Evolutionary conservation across 1,284 basidiomycete species (phyloP).

Genomic region (Naganishia sp.): DNA sequence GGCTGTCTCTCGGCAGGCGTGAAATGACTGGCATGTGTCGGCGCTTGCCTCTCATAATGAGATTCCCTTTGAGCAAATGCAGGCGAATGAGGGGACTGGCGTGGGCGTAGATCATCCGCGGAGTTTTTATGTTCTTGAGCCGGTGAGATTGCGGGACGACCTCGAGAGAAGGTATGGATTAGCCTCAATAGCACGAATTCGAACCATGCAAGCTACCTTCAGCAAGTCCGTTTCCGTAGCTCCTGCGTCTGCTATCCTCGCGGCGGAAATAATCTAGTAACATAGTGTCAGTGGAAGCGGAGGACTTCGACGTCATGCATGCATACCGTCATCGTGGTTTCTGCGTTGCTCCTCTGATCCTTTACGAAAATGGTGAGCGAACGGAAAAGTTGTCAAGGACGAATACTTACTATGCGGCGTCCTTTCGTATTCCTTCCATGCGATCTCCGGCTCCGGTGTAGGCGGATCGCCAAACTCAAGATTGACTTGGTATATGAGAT

Average conservation of each 20-base stretch:
- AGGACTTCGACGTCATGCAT: background rate
- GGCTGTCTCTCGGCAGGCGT: slow-evolving; percentile 9
- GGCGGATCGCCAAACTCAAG: slow-evolving; percentile 28
- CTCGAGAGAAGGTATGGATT: background rate
- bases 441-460: slow-evolving; percentile 24
- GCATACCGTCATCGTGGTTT: slow-evolving; percentile 15
- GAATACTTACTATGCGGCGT: background rate
- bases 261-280: slow-evolving; percentile 7
- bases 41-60: slow-evolving; percentile 8
- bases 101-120: slow-evolving; percentile 3
- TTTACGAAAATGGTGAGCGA: background rate
- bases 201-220: slow-evolving; percentile 1
- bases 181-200: background rate
- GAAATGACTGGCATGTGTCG: background rate
- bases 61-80: slow-evolving; percentile 10
- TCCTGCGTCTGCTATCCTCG: slow-evolving; percentile 9
- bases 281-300: background rate
- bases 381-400: background rate
- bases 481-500: slow-evolving; percentile 29
- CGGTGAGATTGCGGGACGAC: slow-evolving; percentile 9
- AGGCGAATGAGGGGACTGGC: slow-evolving; percentile 18
- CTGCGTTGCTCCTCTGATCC: slow-evolving; percentile 21
- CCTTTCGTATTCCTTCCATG: slow-evolving; percentile 26
- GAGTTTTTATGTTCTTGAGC: background rate
- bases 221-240: slow-evolving; percentile 9